A percentile compares a stretch with the other conserved stretches of the same genome.
Evolutionary conservation across 176 grass and related monocot species (phyloP).

Genomic region (Aegilops sharonensis): DNA sequence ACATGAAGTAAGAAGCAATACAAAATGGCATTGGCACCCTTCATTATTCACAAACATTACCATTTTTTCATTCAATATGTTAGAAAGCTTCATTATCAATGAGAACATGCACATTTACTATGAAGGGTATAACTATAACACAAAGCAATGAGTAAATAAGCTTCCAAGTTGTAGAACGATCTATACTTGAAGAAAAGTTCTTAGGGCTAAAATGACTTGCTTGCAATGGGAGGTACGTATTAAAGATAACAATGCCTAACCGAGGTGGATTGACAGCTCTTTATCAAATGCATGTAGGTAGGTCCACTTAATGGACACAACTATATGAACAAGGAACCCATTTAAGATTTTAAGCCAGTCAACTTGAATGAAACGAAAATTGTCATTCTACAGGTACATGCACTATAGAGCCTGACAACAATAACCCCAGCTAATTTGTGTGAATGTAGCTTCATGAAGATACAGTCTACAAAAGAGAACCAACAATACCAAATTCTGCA

Average conservation of each 20-base stretch:
- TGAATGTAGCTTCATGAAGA: conserved; percentile 7
- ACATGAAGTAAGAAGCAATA: neutral
- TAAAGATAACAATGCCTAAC: neutral
- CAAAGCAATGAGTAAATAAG: neutral
- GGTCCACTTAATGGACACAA: neutral
- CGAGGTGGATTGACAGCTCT: neutral
- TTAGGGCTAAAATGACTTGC: neutral
- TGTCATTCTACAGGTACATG: neutral
- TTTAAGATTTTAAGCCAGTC: conserved; percentile 19
- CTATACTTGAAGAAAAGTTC: neutral
- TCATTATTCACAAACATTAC: conserved; percentile 13
- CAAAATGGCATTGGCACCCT: neutral
- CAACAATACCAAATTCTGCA: neutral
- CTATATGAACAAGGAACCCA: neutral
- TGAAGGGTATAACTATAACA: neutral
- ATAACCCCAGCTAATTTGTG: neutral
- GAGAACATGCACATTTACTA: neutral
- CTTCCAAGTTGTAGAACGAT: neutral
- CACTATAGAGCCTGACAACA: conserved; percentile 5
- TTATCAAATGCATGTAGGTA: neutral
- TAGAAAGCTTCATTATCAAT: neutral
- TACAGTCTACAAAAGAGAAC: neutral
- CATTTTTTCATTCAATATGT: neutral
- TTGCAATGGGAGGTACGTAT: neutral
- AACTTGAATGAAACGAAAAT: neutral